These are phyloP conservation scores for Penicillium rolfsii DNA, from an alignment of 2,329 filamentous ascomycete species.

Conservation along the genomic window DNA sequence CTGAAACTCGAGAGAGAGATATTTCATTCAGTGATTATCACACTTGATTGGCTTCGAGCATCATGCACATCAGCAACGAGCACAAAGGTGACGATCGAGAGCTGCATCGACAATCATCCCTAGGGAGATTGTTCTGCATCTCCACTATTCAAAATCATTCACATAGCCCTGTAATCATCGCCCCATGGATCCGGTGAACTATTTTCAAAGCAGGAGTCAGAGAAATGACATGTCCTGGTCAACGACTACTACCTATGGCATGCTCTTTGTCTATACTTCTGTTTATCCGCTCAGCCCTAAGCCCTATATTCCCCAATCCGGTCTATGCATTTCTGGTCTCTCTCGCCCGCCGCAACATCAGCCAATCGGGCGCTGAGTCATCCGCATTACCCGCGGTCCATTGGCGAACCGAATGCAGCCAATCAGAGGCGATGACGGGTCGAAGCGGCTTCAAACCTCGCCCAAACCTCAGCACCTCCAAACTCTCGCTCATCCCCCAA, in stretches of 20 bases:
- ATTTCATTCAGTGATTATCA: background rate
- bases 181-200: background rate
- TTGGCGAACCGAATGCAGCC: slow-evolving; percentile 17
- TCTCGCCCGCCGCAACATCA: slow-evolving; percentile 11
- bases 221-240: background rate
- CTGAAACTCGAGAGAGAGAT: background rate
- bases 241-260: background rate
- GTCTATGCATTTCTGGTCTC: slow-evolving; percentile 14
- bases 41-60: background rate
- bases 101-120: slow-evolving; percentile 5
- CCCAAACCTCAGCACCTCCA: slow-evolving; percentile 39
- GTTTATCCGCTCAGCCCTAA: slow-evolving; percentile 19
- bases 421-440: slow-evolving; percentile 35
- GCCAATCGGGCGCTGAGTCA: slow-evolving; percentile 27
- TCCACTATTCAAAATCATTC: background rate
- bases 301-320: slow-evolving; percentile 25
- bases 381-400: slow-evolving; percentile 9
- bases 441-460: slow-evolving; percentile 46
- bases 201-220: background rate
- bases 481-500: slow-evolving; percentile 36
- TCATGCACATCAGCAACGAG: slow-evolving; percentile 1
- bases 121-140: slow-evolving; percentile 2
- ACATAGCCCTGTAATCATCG: background rate
- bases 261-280: background rate
- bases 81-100: background rate